Conservation (phyloP, 306 rosid species). For the Casuarina equisetifolia region DNA sequence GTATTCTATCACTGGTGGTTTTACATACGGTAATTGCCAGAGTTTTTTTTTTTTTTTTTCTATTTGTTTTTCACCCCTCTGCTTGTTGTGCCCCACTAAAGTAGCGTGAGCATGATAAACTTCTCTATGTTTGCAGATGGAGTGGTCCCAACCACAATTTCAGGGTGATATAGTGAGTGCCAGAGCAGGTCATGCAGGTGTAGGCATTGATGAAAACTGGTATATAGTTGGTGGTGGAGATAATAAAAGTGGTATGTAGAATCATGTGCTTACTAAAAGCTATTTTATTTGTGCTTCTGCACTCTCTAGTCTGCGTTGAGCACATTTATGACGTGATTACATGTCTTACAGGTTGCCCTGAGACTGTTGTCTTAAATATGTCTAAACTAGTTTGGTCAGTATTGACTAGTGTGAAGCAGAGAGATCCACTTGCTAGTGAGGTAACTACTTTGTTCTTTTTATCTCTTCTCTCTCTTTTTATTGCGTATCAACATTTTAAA, state of each 20-base stretch:
- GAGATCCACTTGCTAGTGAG: constrained; percentile 98
- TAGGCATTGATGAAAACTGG: constrained; percentile 76
- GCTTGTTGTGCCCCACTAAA: constrained; percentile 14
- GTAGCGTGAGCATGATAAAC: constrained; percentile 27
- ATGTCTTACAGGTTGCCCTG: constrained; percentile 73
- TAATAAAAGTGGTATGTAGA: constrained; percentile 71
- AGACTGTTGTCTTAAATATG: constrained; percentile 83
- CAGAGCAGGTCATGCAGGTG: constrained; percentile 96
- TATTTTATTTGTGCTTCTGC: constrained; percentile 14
- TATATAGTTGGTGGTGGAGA: constrained; percentile 97
- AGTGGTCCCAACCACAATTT: constrained; percentile 93
- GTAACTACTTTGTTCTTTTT: constrained; percentile 45
- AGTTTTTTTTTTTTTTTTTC: not conserved
- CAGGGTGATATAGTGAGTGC: constrained; percentile 83
- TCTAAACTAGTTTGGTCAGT: constrained; percentile 89
- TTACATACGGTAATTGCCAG: not conserved
- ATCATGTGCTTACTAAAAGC: constrained; percentile 6
- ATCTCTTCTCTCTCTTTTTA: not conserved
- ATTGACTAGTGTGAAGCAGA: constrained; percentile 68
- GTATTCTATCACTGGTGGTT: not conserved
- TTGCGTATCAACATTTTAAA: not conserved
- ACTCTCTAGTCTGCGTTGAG: not conserved
- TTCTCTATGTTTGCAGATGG: constrained; percentile 59
- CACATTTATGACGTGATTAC: constrained; percentile 17
- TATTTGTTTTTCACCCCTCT: constrained; percentile 17